Percentiles rank a stretch among this genome's conserved stretches.
These are phyloP conservation scores for Fusarium papillatum DNA, from an alignment of 2,329 filamentous ascomycete genomes.

Conservation along the genomic window DNA sequence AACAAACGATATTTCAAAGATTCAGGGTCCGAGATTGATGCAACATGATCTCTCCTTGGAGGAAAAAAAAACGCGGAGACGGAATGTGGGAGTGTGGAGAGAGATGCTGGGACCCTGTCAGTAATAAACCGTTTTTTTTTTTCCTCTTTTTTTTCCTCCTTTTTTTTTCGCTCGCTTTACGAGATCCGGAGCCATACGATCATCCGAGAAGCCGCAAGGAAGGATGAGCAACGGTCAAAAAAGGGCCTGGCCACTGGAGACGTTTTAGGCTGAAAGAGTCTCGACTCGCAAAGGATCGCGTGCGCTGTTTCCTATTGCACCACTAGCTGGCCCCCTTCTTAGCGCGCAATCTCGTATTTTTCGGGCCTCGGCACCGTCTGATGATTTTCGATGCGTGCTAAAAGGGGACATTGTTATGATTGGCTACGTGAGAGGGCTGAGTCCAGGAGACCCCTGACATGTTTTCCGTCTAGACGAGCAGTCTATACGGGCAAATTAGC, in stretches of 20 bases:
- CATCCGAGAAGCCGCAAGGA: neutral
- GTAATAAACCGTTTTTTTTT: neutral
- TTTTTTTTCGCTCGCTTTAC: neutral
- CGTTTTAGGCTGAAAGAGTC: neutral
- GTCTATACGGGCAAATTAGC: neutral
- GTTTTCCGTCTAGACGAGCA: neutral
- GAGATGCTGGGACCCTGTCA: neutral
- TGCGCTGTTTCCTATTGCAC: neutral
- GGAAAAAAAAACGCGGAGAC: neutral
- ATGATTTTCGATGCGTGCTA: neutral
- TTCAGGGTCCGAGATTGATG: constrained; percentile 1
- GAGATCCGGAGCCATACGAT: neutral
- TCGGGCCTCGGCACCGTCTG: neutral
- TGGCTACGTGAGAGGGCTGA: neutral
- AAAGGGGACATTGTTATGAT: neutral
- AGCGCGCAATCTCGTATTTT: neutral
- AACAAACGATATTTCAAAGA: neutral
- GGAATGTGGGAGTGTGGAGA: neutral
- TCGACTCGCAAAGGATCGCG: neutral
- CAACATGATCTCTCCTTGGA: neutral
- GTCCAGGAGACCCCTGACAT: neutral
- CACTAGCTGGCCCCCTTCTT: neutral
- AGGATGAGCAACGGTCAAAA: neutral
- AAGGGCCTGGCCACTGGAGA: neutral
- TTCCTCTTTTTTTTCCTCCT: neutral